Conservation (phyloP, 2,329 filamentous ascomycete species). For the Fusarium nematophilum region DNA sequence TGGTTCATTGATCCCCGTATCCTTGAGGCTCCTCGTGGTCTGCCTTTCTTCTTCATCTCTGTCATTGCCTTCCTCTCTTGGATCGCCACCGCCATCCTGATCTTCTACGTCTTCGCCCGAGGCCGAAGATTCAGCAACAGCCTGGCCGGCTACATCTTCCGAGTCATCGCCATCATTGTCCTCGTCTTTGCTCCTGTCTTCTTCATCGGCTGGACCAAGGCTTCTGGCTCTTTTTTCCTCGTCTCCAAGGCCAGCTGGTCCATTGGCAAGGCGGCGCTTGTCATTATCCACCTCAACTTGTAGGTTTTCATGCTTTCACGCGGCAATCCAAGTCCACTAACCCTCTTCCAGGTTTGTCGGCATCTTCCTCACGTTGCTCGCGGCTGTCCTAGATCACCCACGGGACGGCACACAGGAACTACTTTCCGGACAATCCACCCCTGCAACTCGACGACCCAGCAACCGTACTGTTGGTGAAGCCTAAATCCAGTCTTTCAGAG, state of each 20-base stretch:
- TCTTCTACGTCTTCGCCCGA: slow-evolving; percentile 20
- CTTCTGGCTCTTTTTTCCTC: slow-evolving; percentile 1
- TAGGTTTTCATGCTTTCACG: slow-evolving; percentile 24
- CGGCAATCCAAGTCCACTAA: slow-evolving; percentile 14
- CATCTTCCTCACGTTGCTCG: slow-evolving; percentile 30
- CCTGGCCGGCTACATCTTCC: slow-evolving; percentile 40
- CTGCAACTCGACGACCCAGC: slow-evolving; percentile 4
- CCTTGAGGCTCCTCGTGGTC: neutral
- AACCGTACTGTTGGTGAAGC: neutral
- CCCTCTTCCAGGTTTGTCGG: slow-evolving; percentile 32
- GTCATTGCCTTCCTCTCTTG: slow-evolving; percentile 24
- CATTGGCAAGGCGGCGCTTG: slow-evolving; percentile 12
- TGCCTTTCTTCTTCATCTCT: slow-evolving; percentile 36
- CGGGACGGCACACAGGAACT: neutral
- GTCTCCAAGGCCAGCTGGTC: neutral
- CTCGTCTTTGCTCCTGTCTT: slow-evolving; percentile 27
- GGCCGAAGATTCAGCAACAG: slow-evolving; percentile 1
- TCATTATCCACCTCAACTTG: slow-evolving; percentile 39
- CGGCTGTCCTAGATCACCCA: slow-evolving; percentile 31
- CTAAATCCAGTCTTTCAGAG: too few species aligned
- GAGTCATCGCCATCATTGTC: slow-evolving; percentile 37
- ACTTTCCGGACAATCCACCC: neutral
- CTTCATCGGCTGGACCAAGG: slow-evolving; percentile 11
- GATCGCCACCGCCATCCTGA: slow-evolving; percentile 20
- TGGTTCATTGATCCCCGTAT: neutral